phyloP scores from a whole-genome alignment of 2,329 filamentous ascomycete species.

The Fusarium sp. region DNA sequence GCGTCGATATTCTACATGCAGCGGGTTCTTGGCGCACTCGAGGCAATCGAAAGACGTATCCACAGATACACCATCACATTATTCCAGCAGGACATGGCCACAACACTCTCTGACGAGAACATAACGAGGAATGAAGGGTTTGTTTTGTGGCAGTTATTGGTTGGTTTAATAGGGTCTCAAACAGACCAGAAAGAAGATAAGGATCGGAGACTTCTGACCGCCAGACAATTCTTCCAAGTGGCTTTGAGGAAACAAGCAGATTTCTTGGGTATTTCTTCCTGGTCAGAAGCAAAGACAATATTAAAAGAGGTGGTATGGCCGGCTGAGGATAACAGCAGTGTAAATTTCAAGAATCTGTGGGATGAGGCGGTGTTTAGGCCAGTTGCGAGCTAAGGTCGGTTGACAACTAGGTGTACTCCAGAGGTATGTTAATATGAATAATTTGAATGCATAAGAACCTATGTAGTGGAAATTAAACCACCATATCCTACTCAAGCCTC shows the following conservation, averaged over 20 bases:
- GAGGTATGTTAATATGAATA: background rate
- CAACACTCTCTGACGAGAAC: fast-evolving
- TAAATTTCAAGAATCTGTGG: constrained; percentile 11
- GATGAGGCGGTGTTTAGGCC: background rate
- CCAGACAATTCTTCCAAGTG: background rate
- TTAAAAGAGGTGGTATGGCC: constrained; percentile 10
- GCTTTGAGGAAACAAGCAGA: background rate
- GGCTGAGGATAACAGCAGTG: fast-evolving
- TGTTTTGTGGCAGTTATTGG: background rate
- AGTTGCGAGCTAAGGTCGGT: background rate
- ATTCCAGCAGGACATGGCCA: constrained; percentile 5
- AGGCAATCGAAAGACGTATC: background rate
- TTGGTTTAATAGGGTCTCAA: background rate
- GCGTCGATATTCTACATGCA: constrained; percentile 1
- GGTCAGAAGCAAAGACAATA: constrained; percentile 1
- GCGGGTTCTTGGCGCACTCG: background rate
- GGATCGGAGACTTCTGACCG: background rate
- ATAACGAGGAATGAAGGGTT: background rate
- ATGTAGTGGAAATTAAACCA: too few species aligned
- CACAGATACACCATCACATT: background rate
- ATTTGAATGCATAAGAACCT: background rate
- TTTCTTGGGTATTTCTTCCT: background rate
- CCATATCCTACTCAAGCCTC: too few species aligned
- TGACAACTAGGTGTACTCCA: too few species aligned
- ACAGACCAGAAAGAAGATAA: fast-evolving